Base-by-base conservation (phyloP, 2,329 filamentous ascomycete species). In the Hymenoscyphus albidus region DNA sequence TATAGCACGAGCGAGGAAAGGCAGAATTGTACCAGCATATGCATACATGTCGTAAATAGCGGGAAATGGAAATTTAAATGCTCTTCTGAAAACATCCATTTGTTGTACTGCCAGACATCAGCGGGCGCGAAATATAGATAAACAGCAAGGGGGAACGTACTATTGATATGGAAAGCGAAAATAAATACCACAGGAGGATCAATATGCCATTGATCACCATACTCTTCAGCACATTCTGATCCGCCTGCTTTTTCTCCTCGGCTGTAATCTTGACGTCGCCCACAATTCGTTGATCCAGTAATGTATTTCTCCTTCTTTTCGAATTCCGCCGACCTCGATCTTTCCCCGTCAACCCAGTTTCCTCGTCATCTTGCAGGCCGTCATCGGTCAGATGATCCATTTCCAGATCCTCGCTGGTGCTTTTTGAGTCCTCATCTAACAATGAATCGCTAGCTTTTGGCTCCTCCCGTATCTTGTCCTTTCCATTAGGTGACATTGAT, bases 81-180 rank as follows among this genome's bases (percentile, higher is more conserved):
- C 70, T 89, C 85, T 67, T 89, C 85, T 73, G 91, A 91, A 79
- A 99, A 98, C 94, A 99, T 98, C 95, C 95, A 98, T 80, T 97
- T 98, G 84, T 99, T 99, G 82, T 98, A 99, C 89, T 95, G 71
- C 44, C 27, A 38, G 56, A 9, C 40, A 61, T 65, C 64, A 70
- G 61, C 35, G 32, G 61, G 38, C 54, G n/a, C n/a, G 35, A 31
- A 59, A 42, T 40, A 59, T 3, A 13, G 10, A 32, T 9, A 51
- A 2, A 6, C 2, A 32, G 35, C 2, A 38, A 38, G 38, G 22
- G 54, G 61, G 51, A 51, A 81, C 89, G 80, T 83, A 94, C 91
- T 72, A 97, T 84, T 67, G 93, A 96, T 76, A 97, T 97, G 59
- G 91, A 92, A 69, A 98, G 85, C 18, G 93, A 97, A 78, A 98